Evolutionary conservation across 768 basidiomycete genomes (phyloP).

Genomic region (Kwoniella shandongensis): DNA sequence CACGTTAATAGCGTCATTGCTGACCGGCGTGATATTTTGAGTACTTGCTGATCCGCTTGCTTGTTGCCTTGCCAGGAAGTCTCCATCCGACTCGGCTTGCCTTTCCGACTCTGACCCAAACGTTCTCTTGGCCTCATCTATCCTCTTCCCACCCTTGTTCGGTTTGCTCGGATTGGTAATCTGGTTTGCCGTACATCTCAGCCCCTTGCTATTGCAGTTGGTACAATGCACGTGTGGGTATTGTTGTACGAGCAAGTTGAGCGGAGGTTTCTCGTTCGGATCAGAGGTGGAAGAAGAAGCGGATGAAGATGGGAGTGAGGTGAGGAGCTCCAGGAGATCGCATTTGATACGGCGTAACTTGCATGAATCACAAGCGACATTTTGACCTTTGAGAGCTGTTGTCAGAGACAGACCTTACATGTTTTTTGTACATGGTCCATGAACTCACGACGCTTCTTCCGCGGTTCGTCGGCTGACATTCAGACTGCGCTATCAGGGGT

Average conservation of each 20-base stretch:
- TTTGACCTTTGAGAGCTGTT: constrained; percentile 25
- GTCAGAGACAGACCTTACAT: neutral
- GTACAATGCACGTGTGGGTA: constrained; percentile 34
- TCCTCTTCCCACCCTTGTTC: constrained; percentile 40
- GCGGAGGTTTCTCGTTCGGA: constrained; percentile 6
- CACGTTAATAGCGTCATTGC: neutral
- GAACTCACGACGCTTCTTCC: constrained; percentile 30
- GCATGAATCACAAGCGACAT: constrained; percentile 41
- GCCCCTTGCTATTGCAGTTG: constrained; percentile 33
- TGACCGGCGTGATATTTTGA: neutral
- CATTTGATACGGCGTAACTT: constrained; percentile 41
- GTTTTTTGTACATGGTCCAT: neutral
- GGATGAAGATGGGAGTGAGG: constrained; percentile 10
- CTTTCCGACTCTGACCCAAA: constrained; percentile 18
- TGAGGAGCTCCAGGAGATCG: constrained; percentile 27
- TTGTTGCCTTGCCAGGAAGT: too few relatives aligned
- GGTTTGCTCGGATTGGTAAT: constrained; percentile 37
- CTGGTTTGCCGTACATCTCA: constrained; percentile 31
- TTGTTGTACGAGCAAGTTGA: constrained; percentile 21
- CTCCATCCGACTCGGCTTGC: neutral
- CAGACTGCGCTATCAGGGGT: too few relatives aligned
- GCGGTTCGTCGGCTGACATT: constrained; percentile 12
- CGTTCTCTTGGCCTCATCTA: constrained; percentile 30
- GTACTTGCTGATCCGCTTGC: too few relatives aligned
- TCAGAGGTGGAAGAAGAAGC: neutral